A percentile compares a stretch with the other conserved stretches of the same genome.
Conservation (phyloP, 129 eudicot species). For the Helichrysum umbraculigerum region DNA sequence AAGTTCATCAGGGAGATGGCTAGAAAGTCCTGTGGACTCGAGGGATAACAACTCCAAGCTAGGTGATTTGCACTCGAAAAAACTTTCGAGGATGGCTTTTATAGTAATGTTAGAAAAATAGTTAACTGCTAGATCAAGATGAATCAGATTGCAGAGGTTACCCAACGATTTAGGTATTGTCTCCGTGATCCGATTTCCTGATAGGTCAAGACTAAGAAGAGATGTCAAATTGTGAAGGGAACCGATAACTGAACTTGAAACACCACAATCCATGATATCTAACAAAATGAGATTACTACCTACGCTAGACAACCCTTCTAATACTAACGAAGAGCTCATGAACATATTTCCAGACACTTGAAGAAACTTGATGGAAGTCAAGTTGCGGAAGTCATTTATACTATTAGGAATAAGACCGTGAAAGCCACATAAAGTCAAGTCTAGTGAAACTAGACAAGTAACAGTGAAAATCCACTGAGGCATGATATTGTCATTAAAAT, state of each 20-base stretch:
- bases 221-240: no score
- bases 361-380: constrained; percentile 7
- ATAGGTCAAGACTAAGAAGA: no score
- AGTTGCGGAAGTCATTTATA: background rate
- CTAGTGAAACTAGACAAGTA: background rate
- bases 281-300: constrained; percentile 14
- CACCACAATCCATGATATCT: no score
- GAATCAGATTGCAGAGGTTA: no score
- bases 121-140: no score
- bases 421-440: background rate
- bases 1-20: constrained; percentile 2
- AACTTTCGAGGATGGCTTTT: no score
- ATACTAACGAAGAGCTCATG: background rate
- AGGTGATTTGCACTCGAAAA: no score
- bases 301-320: background rate
- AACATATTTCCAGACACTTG: background rate
- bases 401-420: background rate
- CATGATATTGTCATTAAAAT: background rate
- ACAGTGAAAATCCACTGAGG: background rate
- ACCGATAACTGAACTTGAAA: no score
- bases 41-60: no score
- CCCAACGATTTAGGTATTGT: no score
- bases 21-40: constrained; percentile 2
- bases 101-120: no score
- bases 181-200: no score